phyloP scores from a whole-genome alignment of 2,329 filamentous ascomycete species.

The Diaporthe ampelina region DNA sequence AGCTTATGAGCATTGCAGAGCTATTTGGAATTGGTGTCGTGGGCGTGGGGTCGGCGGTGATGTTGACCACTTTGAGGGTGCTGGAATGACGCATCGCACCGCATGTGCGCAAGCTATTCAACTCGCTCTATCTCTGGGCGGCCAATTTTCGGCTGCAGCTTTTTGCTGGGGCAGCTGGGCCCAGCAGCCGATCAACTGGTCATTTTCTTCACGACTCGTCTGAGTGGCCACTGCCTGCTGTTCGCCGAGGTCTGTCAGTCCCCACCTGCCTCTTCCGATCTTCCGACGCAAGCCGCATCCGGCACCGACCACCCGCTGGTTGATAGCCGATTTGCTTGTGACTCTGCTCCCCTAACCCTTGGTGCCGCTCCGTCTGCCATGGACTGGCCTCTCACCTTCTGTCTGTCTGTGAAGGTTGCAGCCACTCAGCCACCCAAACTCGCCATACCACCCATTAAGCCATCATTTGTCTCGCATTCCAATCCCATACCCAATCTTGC shows the following conservation, averaged over 20 bases:
- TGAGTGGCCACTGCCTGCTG: conserved; percentile 23
- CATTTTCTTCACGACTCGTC: conserved; percentile 23
- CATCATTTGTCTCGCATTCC: conserved; percentile 7
- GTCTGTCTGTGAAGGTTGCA: background rate
- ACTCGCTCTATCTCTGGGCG: background rate
- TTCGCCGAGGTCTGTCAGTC: conserved; percentile 2
- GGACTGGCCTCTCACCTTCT: background rate
- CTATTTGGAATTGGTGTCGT: background rate
- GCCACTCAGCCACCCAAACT: background rate
- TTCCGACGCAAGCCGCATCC: conserved; percentile 32
- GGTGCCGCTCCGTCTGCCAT: too few relatives aligned
- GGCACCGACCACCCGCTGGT: conserved; percentile 1
- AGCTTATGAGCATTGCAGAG: background rate
- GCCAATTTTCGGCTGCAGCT: conserved; percentile 28
- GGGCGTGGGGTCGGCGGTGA: background rate
- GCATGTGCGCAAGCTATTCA: background rate
- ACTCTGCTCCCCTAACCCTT: conserved; percentile 2
- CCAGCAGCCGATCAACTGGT: conserved; percentile 29
- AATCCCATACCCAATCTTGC: background rate
- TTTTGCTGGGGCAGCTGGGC: conserved; percentile 11
- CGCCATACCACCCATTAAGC: conserved; percentile 1
- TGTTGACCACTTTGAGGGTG: conserved; percentile 11
- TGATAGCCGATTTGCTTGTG: conserved; percentile 9
- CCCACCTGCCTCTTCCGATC: conserved; percentile 22
- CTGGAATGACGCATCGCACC: conserved; percentile 30